Percentiles rank a stretch among this genome's conserved stretches.
These are phyloP conservation scores for Tolypocladium guangdongense DNA, from an alignment of 2,329 filamentous ascomycete genomes.

Conservation along the genomic window DNA sequence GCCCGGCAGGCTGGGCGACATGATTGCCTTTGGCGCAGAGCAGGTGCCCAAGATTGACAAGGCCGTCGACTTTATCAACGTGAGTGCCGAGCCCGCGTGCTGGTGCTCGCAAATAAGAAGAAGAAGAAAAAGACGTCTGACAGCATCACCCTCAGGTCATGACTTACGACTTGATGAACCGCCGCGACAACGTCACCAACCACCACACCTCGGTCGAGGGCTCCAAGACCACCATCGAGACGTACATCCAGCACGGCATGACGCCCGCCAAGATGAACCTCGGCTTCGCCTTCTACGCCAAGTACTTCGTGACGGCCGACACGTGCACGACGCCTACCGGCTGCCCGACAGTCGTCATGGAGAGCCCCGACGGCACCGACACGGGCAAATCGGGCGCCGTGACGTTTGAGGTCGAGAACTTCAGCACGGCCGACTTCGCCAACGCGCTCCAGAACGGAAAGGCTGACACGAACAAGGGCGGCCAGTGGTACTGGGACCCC, in stretches of 20 bases:
- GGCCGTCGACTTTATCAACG: constrained; percentile 54
- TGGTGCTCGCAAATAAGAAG: not conserved
- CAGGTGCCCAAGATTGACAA: constrained; percentile 48
- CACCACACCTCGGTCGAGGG: constrained; percentile 51
- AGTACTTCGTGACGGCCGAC: constrained; percentile 46
- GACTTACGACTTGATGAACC: constrained; percentile 65
- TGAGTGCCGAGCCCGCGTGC: constrained; percentile 5
- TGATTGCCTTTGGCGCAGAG: constrained; percentile 53
- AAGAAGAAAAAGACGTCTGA: not conserved
- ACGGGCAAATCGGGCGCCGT: constrained; percentile 34
- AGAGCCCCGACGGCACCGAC: constrained; percentile 49
- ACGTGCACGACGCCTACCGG: constrained; percentile 40
- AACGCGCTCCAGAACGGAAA: constrained; percentile 28
- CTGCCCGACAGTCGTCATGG: constrained; percentile 47
- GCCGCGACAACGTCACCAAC: constrained; percentile 52
- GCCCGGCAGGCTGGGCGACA: constrained; percentile 50
- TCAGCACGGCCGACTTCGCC: constrained; percentile 22
- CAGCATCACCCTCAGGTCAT: constrained; percentile 34
- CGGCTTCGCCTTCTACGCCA: constrained; percentile 59
- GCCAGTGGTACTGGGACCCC: constrained; percentile 43
- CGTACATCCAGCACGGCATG: constrained; percentile 48
- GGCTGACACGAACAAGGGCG: constrained; percentile 36
- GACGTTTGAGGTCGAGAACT: constrained; percentile 27
- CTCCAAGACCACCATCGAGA: constrained; percentile 43
- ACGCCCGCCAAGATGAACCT: constrained; percentile 47